Conservation (phyloP, 2,329 filamentous ascomycete species). For the Monosporascus sp. region DNA sequence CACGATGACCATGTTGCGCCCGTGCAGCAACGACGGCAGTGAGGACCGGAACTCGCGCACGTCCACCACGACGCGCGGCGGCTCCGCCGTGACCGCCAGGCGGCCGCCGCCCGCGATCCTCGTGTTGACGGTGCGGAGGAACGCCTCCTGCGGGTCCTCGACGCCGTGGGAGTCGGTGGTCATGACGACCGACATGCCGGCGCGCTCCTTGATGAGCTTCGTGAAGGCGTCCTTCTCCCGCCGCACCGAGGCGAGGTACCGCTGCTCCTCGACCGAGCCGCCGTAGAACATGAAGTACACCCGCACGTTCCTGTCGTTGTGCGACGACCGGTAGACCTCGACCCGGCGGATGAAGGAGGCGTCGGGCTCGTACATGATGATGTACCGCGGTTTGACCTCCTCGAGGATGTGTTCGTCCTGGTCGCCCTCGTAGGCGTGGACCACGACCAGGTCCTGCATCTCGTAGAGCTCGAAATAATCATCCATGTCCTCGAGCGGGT, state of each 20-base stretch:
- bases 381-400: conserved; percentile 86
- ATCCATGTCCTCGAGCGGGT: conserved; percentile 86
- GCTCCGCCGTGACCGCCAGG: conserved; percentile 75
- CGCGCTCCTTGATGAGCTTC: conserved; percentile 87
- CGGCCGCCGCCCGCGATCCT: conserved; percentile 90
- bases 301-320: conserved; percentile 79
- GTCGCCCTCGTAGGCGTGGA: conserved; percentile 93
- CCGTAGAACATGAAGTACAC: conserved; percentile 98
- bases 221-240: conserved; percentile 96
- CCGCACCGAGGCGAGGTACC: conserved; percentile 83
- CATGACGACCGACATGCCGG: conserved; percentile 85
- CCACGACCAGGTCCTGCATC: conserved; percentile 79
- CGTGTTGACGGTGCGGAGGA: conserved; percentile 92
- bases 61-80: conserved; percentile 88
- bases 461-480: conserved; percentile 88
- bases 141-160: conserved; percentile 82
- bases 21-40: conserved; percentile 85
- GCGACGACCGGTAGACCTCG: conserved; percentile 93
- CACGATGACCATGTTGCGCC: conserved; percentile 78
- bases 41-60: conserved; percentile 94
- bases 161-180: conserved; percentile 63
- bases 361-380: conserved; percentile 98
- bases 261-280: conserved; percentile 90
- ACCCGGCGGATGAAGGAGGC: conserved; percentile 89
- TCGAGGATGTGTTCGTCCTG: conserved; percentile 96